Conservation (phyloP, 1,284 basidiomycete species). For the Naganishia sp. region DNA sequence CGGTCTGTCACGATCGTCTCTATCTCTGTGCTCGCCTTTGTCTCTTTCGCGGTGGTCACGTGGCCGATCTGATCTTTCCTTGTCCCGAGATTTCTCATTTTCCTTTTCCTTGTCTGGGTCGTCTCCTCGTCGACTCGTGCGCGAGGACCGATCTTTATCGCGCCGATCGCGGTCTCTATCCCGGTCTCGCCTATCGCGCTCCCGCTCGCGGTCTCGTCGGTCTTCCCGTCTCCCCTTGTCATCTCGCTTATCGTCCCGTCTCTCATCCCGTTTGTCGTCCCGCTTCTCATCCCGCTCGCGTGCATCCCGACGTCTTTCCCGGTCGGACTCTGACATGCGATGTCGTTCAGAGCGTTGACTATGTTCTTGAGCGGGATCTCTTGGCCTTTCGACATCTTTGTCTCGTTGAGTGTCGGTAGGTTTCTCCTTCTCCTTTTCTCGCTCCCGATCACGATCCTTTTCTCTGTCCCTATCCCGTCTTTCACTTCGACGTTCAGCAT, state of each 20-base stretch:
- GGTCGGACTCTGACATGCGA: slow-evolving; percentile 26
- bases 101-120: slow-evolving; percentile 17
- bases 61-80: slow-evolving; percentile 3
- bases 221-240: slow-evolving; percentile 20
- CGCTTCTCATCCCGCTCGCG: slow-evolving; percentile 25
- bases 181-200: not conserved
- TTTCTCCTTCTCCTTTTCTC: slow-evolving; percentile 37
- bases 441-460: slow-evolving; percentile 39
- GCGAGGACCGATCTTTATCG: too few species aligned
- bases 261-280: slow-evolving; percentile 19
- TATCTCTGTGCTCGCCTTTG: not conserved
- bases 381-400: slow-evolving; percentile 35
- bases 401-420: slow-evolving; percentile 35
- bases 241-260: slow-evolving; percentile 16
- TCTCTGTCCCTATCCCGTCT: slow-evolving; percentile 38
- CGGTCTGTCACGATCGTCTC: slow-evolving; percentile 6
- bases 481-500: slow-evolving; percentile 48
- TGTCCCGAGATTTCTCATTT: slow-evolving; percentile 9
- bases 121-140: not conserved
- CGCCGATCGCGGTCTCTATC: too few species aligned
- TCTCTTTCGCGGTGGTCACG: slow-evolving; percentile 3
- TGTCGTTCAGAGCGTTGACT: slow-evolving; percentile 36
- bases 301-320: slow-evolving; percentile 21
- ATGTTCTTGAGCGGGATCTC: slow-evolving; percentile 56
- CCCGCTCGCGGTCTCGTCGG: slow-evolving; percentile 11